These are phyloP conservation scores for Dioscorea zingiberensis DNA, from an alignment of 106 monocot genomes.

Conservation along the genomic window DNA sequence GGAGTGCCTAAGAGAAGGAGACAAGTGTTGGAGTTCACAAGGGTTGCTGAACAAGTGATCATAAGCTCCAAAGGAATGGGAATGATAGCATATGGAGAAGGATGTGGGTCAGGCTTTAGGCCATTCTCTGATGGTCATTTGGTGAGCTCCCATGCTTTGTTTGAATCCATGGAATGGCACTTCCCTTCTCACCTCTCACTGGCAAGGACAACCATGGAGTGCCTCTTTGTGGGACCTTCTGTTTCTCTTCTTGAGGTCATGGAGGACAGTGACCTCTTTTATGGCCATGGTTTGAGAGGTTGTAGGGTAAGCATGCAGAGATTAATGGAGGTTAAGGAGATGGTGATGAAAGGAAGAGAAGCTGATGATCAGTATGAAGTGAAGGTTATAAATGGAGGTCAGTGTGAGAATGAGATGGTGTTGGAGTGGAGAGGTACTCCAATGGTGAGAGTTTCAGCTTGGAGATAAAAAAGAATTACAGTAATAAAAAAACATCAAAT, in stretches of 20 bases:
- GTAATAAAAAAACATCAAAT: too few species aligned
- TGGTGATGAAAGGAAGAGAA: slow-evolving; percentile 1
- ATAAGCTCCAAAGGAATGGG: neutral
- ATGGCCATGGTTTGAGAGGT: neutral
- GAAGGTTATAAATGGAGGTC: neutral
- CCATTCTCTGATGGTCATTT: slow-evolving; percentile 13
- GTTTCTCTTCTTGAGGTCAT: neutral
- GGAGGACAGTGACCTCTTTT: neutral
- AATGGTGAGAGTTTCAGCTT: slow-evolving; percentile 17
- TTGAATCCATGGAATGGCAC: slow-evolving; percentile 21
- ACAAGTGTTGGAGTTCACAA: slow-evolving; percentile 7
- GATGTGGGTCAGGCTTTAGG: neutral
- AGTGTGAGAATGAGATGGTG: slow-evolving; percentile 12
- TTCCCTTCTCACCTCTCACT: slow-evolving; percentile 8
- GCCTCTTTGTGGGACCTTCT: slow-evolving; percentile 8
- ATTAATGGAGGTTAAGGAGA: slow-evolving; percentile 16
- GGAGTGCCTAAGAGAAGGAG: slow-evolving; percentile 1
- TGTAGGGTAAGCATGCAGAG: slow-evolving; percentile 6
- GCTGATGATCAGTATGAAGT: neutral
- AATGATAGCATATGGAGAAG: slow-evolving; percentile 2
- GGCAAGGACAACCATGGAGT: slow-evolving; percentile 16
- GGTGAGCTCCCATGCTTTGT: slow-evolving; percentile 16
- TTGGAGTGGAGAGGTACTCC: slow-evolving; percentile 18
- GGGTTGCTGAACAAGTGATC: slow-evolving; percentile 4
- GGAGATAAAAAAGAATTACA: neutral